Base-by-base conservation (phyloP, 768 basidiomycete species). In the Mycena floridula region DNA sequence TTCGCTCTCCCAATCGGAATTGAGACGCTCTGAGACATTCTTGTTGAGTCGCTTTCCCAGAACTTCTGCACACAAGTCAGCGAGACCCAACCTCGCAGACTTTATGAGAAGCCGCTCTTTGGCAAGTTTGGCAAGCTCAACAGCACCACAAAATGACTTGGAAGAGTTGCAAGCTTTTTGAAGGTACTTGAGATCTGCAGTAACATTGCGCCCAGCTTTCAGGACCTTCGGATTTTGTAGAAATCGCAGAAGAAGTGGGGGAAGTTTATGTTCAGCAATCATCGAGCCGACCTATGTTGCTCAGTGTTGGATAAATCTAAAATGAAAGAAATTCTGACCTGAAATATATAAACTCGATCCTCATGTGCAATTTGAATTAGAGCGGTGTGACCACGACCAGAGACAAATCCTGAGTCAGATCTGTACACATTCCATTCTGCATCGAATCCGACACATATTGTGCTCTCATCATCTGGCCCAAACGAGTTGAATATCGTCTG, bases 381-480 rank as follows among this genome's bases (percentile, higher is more conserved):
- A 0, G 59, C 57, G 3, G 54, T 54, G 18, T 51, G 52, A 32
- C 56, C 45, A 12, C 45, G 35, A 1, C 49, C 49, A 15, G 30
- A 23, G 35, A 56, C 46, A 22, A 46, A 37, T 6, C 60, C 55
- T 15, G 45, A 40, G 7, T 47, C 24, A 5, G 50, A 49, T 9
- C 56, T 23, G 15, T 56, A 48, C 12, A 60, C 53, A 44, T 63
- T 63, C 57, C 54, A 62, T 41, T 61, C 54, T 0, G 49, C 21
- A 40, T 59, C 52, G 46, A 56, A 53, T 2, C 54, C 57, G 27
- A 61, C 44, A 2, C 54, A 49, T n/a, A 54, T 42, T 22, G 25
- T 21, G 15, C 22, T 32, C 9, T 52, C 43, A 16, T 53, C 42
- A 3, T 43, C 45, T 12, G 52, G 56, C 9, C 16, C 28, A 12